These are phyloP conservation scores for Spergularia azorica DNA, from an alignment of 179 eudicot species.

Conservation along the genomic window DNA sequence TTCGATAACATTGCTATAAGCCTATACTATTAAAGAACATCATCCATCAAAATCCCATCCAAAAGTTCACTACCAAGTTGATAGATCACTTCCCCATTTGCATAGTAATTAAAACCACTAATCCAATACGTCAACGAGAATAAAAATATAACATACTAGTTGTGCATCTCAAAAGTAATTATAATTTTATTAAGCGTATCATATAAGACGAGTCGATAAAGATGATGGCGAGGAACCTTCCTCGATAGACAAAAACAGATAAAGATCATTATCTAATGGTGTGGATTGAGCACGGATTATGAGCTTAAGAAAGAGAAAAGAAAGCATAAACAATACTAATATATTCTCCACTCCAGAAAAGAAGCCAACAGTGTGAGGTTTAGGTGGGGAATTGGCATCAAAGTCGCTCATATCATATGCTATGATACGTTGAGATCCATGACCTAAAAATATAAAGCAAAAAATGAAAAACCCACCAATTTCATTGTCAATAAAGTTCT, in stretches of 20 bases:
- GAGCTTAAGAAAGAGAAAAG: neutral
- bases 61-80: conserved; percentile 16
- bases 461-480: neutral
- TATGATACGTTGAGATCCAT: conserved; percentile 17
- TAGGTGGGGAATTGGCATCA: conserved; percentile 31
- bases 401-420: conserved; percentile 21
- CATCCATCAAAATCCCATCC: conserved; percentile 25
- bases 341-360: conserved; percentile 28
- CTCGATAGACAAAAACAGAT: conserved; percentile 17
- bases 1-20: neutral
- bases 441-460: conserved; percentile 2
- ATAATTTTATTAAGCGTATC: too few relatives aligned
- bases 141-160: too few relatives aligned
- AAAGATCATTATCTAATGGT: conserved; percentile 8
- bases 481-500: conserved; percentile 11
- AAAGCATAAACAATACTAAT: neutral
- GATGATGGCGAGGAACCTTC: conserved; percentile 4
- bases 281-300: conserved; percentile 3
- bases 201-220: neutral
- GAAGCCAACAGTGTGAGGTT: conserved; percentile 29
- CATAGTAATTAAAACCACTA: too few relatives aligned
- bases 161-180: too few relatives aligned
- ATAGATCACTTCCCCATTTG: neutral
- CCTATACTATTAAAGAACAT: conserved; percentile 13
- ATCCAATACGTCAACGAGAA: too few relatives aligned